A percentile compares a stretch with the other conserved stretches of the same genome.
Conservation (phyloP, 306 rosid species). For the Trifolium pratense region DNA sequence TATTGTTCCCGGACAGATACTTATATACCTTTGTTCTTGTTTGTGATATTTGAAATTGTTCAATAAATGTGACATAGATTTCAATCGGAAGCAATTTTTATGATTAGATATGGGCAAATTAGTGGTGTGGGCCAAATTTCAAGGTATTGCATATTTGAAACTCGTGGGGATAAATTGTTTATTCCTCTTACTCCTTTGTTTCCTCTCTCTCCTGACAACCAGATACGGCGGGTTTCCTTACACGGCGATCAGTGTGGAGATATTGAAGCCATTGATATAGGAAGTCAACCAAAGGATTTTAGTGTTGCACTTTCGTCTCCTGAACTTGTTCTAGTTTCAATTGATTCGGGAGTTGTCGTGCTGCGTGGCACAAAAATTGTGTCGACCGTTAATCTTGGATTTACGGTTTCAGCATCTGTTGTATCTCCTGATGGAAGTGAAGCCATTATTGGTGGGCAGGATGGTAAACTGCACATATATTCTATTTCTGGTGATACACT, state of each 20-base stretch:
- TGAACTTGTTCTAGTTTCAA: constrained; percentile 81
- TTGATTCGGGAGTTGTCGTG: constrained; percentile 84
- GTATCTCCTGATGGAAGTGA: constrained; percentile 93
- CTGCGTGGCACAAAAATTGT: constrained; percentile 73
- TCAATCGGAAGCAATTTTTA: constrained; percentile 6
- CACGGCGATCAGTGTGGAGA: constrained; percentile 76
- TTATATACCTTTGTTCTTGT: constrained; percentile 6
- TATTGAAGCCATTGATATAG: constrained; percentile 82
- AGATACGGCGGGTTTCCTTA: constrained; percentile 81
- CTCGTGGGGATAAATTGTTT: constrained; percentile 15
- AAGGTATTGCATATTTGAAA: constrained; percentile 29
- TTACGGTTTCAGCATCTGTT: constrained; percentile 79
- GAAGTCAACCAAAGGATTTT: constrained; percentile 92
- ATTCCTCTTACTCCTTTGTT: constrained; percentile 20
- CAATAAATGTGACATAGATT: constrained; percentile 5
- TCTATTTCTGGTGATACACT: constrained; percentile 73
- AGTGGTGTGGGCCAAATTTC: constrained; percentile 26
- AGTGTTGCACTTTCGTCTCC: constrained; percentile 80
- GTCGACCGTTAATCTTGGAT: constrained; percentile 84
- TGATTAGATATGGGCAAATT: constrained; percentile 31
- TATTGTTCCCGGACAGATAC: neutral
- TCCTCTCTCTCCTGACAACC: constrained; percentile 36
- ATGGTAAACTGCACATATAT: constrained; percentile 85
- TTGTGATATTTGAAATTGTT: constrained; percentile 21
- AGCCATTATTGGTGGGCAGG: constrained; percentile 92